A percentile compares a stretch with the other conserved stretches of the same genome.
Conservation (phyloP, 495 filamentous ascomycete species). For the Penicillium egyptiacum region DNA sequence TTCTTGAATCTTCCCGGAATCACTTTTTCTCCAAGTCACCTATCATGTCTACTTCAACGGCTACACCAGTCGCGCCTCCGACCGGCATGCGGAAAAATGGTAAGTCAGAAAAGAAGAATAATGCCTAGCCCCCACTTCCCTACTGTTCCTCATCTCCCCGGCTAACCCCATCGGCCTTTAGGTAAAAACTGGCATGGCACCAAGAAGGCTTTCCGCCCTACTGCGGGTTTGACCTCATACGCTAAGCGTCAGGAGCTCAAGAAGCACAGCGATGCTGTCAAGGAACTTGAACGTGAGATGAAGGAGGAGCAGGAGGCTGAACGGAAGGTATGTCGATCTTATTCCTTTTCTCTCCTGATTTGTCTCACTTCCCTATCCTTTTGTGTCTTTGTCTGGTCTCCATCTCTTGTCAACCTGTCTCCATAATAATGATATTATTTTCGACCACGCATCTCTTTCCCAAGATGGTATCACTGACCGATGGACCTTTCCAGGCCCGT, state of each 20-base stretch:
- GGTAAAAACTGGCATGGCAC: constrained; percentile 91
- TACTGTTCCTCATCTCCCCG: constrained; percentile 15
- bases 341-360: background rate
- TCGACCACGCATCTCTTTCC: constrained; percentile 4
- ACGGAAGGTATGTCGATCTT: constrained; percentile 62
- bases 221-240: constrained; percentile 71
- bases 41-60: constrained; percentile 30
- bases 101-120: constrained; percentile 16
- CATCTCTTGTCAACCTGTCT: constrained; percentile 3
- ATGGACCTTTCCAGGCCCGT: constrained; percentile 52
- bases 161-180: constrained; percentile 41
- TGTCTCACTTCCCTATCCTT: background rate
- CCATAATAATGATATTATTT: constrained; percentile 6
- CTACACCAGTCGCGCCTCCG: constrained; percentile 21
- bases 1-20: background rate
- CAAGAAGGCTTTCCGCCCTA: constrained; percentile 85
- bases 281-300: constrained; percentile 90
- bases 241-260: constrained; percentile 67
- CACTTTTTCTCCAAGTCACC: background rate
- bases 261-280: constrained; percentile 66
- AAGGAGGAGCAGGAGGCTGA: constrained; percentile 92
- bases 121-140: constrained; percentile 14
- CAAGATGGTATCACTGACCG: constrained; percentile 13
- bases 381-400: background rate
- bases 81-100: constrained; percentile 51